These are phyloP conservation scores for Aspergillus pseudonomiae DNA, from an alignment of 2,329 filamentous ascomycete species.

Conservation along the genomic window DNA sequence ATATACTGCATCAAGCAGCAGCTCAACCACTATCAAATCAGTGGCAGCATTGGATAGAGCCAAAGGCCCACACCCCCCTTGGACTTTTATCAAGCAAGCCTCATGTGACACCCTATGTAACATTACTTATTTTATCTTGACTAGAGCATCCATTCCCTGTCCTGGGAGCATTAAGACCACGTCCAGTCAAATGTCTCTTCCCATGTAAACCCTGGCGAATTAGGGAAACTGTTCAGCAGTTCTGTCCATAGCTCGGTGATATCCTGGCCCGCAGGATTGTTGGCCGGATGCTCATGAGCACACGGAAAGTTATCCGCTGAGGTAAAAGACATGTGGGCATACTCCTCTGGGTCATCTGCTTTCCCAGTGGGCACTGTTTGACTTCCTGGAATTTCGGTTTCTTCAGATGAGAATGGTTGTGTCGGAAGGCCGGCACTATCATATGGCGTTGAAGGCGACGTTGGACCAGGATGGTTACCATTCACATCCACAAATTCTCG, in stretches of 20 bases:
- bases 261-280: background rate
- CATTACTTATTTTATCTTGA: background rate
- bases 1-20: background rate
- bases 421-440: background rate
- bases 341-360: background rate
- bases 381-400: background rate
- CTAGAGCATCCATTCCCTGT: background rate
- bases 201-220: background rate
- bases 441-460: background rate
- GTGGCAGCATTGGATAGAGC: background rate
- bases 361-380: background rate
- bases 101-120: background rate
- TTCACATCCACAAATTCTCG: background rate
- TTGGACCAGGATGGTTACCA: background rate
- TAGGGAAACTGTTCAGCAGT: background rate
- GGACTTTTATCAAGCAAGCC: background rate
- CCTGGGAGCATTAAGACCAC: background rate
- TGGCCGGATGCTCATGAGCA: background rate
- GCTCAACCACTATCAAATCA: background rate
- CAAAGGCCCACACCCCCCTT: background rate
- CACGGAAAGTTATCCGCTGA: background rate
- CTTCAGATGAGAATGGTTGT: background rate
- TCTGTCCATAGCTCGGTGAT: background rate
- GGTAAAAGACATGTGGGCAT: background rate
- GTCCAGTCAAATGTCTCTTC: background rate